Evolutionary conservation across 306 rosid genomes (phyloP), one percentile per base, ranked within the genome.

Genomic region (Amphicarpaea edgeworthii): DNA sequence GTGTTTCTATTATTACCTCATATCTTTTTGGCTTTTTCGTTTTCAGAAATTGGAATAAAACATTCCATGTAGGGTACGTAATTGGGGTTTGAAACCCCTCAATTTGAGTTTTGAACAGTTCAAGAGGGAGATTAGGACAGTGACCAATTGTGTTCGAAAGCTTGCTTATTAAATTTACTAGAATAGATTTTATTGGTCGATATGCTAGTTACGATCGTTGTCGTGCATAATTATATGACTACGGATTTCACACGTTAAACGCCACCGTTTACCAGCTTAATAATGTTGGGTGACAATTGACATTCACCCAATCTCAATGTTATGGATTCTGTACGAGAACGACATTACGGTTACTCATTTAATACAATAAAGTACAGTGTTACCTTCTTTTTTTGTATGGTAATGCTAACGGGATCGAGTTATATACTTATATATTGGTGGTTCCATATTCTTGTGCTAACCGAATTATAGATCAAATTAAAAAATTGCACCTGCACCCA

Each of bases 191-290:
- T 12, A 5, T 71, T 37, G 63, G 76, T 51, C n/a, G 30, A 46
- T 63, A 49, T 15, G 61, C 50, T 21, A 32, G 40, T 75, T 63
- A 47, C 28, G 51, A 62, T 75, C 53, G 24, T 63, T 62, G 17
- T 71, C 49, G n/a, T 12, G 20, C 40, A 62, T 45, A 38, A 26
- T 53, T 17, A 49, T 12, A 28, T 47, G 49, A 3, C 58, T 38
- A 40, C 8, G 46, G 46, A 17, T 60, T 59, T 58, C 46, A 59
- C 20, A 72, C 46, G 68, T 63, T 30, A 57, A 72, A 72, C 53
- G 66, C 15, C 50, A 71, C 42, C 64, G 51, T 51, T 72, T 72
- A 21, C 3, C 7, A 2, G 65, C 0, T 20, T 23, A 42, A 26
- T 59, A 43, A 16, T 59, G 46, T 43, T 59, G 2, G 46, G 10